Base-by-base conservation (phyloP, 139 green algal species). In the Ettlia oleoabundans region DNA sequence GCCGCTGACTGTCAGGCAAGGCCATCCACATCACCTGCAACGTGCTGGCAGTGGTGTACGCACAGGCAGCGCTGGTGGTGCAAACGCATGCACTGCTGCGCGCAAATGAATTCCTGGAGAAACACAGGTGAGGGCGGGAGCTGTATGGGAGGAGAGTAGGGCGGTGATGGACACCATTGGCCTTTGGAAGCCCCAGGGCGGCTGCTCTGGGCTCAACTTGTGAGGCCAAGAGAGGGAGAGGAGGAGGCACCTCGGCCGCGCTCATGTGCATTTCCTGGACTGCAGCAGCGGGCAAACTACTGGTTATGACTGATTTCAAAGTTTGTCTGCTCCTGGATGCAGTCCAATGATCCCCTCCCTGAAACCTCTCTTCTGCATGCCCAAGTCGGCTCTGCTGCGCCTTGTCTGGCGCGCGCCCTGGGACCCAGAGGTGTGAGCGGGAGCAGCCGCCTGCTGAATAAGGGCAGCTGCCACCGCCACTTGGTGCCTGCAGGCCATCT, bases 21-120 rank as follows among this genome's bases (percentile, higher is more conserved):
- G 35, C 78, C 1, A 6, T 76, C 0, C 65, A 77, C 13, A 47
- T 70, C 18, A 32, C 62, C 35, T 61, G 28, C 40, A 35, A 78
- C 19, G 40, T 40, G 4, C 32, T 85, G 30, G 68, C 69, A 15
- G 70, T 85, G 13, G 3, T n/a, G 7, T 85, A 66, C 30, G 78
- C 84, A 38, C 4, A 51, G 21, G 41, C 22, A 0, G 78, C 52
- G 26, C 26, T 88, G 30, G 28, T 88, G 61, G 32, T 85, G 38
- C 75, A 88, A 70, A 5, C 79, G n/a, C 41, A 76, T 2, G 69
- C 61, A 0, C 37, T 85, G 32, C 35, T 76, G 22, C 51, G 79
- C 0, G 71, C 78, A 43, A 78, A 76, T 47, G 33, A 65, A 5
- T 88, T 88, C 43, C 58, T 85, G 22, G 2, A 24, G 5, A 38